These are phyloP conservation scores for Amesomyces nigricolor DNA, from an alignment of 2,329 filamentous ascomycete species.

Conservation along the genomic window DNA sequence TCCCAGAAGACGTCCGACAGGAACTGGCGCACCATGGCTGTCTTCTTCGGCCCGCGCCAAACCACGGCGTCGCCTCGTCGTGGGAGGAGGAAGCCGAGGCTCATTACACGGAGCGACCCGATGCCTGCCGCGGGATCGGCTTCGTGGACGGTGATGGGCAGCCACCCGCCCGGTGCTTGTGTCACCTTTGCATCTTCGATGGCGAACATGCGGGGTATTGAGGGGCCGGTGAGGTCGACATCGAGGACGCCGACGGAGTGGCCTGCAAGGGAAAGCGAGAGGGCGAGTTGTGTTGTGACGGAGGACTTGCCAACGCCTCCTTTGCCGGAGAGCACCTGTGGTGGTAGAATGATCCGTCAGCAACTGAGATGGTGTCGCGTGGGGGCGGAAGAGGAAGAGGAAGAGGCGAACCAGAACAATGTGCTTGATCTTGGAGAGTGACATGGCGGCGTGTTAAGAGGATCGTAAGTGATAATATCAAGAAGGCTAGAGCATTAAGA, in stretches of 20 bases:
- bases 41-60: constrained; percentile 97
- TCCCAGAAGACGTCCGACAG: constrained; percentile 86
- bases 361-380: background rate
- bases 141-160: constrained; percentile 78
- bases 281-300: constrained; percentile 90
- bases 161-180: constrained; percentile 86
- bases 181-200: constrained; percentile 86
- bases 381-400: constrained; percentile 2
- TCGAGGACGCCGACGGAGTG: constrained; percentile 92
- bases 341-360: constrained; percentile 8
- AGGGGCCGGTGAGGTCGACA: constrained; percentile 91
- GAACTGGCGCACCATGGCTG: constrained; percentile 97
- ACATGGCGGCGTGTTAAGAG: constrained; percentile 42
- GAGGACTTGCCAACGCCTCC: constrained; percentile 97
- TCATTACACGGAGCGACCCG: constrained; percentile 77
- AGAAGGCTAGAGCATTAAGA: background rate
- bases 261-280: constrained; percentile 79
- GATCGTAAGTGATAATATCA: too few species aligned
- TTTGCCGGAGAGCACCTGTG: constrained; percentile 81
- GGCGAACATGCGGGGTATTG: constrained; percentile 89
- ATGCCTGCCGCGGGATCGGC: constrained; percentile 45
- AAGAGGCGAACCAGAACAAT: constrained; percentile 55
- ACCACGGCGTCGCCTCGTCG: constrained; percentile 86
- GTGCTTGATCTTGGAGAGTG: constrained; percentile 65
- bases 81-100: constrained; percentile 81